Evolutionary conservation across 345 rosid genomes (phyloP).

Genomic region (Limnanthes douglasii): DNA sequence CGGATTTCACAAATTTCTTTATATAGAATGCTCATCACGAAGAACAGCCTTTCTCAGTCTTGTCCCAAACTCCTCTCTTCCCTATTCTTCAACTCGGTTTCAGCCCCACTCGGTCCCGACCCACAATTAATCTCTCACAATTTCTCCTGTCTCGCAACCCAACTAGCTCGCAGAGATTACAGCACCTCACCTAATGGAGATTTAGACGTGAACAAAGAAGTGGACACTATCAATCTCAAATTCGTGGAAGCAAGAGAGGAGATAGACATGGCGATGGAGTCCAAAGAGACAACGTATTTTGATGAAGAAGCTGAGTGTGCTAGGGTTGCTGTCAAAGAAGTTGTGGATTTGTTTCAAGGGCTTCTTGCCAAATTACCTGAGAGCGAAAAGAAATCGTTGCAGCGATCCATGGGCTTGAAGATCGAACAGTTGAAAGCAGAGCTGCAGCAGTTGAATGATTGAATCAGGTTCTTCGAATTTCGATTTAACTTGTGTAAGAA

Average conservation of each 20-base stretch:
- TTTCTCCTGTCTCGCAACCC: too few relatives aligned
- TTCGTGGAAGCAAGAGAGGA: constrained; percentile 99
- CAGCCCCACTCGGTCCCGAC: too few relatives aligned
- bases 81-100: too few relatives aligned
- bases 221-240: constrained; percentile 74
- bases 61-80: too few relatives aligned
- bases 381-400: constrained; percentile 41
- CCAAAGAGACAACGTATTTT: constrained; percentile 89
- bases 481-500: too few relatives aligned
- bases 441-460: constrained; percentile 67
- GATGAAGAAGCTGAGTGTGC: constrained; percentile 92
- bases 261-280: constrained; percentile 93
- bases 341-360: constrained; percentile 43
- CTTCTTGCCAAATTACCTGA: constrained; percentile 46
- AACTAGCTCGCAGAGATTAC: too few relatives aligned
- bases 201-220: constrained; percentile 55
- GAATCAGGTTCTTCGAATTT: too few relatives aligned
- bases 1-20: too few relatives aligned
- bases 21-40: too few relatives aligned
- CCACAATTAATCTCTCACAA: too few relatives aligned
- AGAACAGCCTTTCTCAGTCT: too few relatives aligned
- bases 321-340: constrained; percentile 57
- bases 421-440: constrained; percentile 95
- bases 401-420: constrained; percentile 92
- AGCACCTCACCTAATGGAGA: too few relatives aligned